Evolutionary conservation across 768 basidiomycete genomes (phyloP).

Genomic region (Suillus placidus): DNA sequence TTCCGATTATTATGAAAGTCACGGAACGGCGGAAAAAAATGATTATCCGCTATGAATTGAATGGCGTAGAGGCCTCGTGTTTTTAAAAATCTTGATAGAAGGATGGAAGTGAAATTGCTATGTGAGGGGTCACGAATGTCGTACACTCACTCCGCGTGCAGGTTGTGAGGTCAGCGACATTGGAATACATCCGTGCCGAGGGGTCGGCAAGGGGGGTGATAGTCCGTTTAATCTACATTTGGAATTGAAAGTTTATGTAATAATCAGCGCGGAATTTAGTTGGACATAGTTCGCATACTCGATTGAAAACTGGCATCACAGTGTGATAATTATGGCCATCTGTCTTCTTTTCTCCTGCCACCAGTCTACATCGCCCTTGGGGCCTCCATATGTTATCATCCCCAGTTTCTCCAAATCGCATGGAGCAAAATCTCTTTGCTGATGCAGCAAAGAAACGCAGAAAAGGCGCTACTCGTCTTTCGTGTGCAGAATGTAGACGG

Average conservation of each 20-base stretch:
- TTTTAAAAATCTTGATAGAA: conserved; percentile 1
- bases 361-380: conserved; percentile 38
- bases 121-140: not conserved
- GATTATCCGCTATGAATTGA: conserved; percentile 1
- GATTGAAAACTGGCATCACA: conserved; percentile 6
- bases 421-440: conserved; percentile 31
- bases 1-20: not conserved
- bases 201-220: not conserved
- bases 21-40: conserved; percentile 3
- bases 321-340: conserved; percentile 21
- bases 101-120: not conserved
- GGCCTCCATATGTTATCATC: conserved; percentile 12
- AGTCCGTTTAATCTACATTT: not conserved
- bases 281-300: conserved; percentile 1
- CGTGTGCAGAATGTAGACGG: conserved; percentile 83
- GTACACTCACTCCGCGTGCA: not conserved
- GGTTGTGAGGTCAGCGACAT: not conserved
- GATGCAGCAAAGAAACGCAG: conserved; percentile 57
- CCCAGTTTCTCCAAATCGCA: conserved; percentile 8
- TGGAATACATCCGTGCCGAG: not conserved
- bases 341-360: conserved; percentile 29
- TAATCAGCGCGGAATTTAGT: conserved; percentile 7
- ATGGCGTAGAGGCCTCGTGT: conserved; percentile 4
- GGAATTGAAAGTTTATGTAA: not conserved
- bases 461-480: conserved; percentile 75